These are phyloP conservation scores for Xerocomus alliaceus DNA, from an alignment of 1,284 basidiomycete genomes.

Conservation along the genomic window DNA sequence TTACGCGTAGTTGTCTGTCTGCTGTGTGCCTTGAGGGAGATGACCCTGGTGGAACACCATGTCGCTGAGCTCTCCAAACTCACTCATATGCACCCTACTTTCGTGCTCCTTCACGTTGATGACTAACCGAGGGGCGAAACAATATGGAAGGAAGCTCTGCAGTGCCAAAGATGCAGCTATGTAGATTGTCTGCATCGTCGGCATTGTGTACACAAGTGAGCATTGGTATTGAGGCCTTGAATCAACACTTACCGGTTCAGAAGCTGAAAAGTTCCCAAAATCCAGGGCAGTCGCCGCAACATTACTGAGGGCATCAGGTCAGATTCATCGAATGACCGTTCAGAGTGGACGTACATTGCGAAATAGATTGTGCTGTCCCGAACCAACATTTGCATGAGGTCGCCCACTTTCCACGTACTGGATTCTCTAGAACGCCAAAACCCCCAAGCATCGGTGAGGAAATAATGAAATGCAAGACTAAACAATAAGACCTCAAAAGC, in stretches of 20 bases:
- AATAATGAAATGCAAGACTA: conserved; percentile 19
- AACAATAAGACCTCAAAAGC: conserved; percentile 26
- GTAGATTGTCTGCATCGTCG: conserved; percentile 9
- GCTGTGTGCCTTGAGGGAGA: background rate
- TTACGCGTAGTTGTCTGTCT: background rate
- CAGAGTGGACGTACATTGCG: conserved; percentile 15
- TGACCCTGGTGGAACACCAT: background rate
- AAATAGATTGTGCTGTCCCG: conserved; percentile 30
- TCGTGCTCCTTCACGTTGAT: conserved; percentile 21
- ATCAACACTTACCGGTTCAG: conserved; percentile 9
- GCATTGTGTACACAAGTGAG: background rate
- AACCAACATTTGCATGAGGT: conserved; percentile 23
- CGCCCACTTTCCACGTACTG: conserved; percentile 3
- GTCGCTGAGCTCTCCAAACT: background rate
- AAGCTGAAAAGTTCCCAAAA: conserved; percentile 1
- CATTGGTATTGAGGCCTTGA: background rate
- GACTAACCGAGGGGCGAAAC: conserved; percentile 27
- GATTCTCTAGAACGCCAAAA: background rate
- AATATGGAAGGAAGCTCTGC: conserved; percentile 26
- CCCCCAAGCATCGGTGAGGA: conserved; percentile 1
- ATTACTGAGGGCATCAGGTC: background rate
- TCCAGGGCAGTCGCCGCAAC: conserved; percentile 2
- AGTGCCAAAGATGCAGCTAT: conserved; percentile 19
- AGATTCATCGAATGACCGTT: background rate
- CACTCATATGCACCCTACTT: conserved; percentile 18